These are phyloP conservation scores for Entelexis paramagnoliae DNA, from an alignment of 1,139 yeast genomes.

Conservation along the genomic window DNA sequence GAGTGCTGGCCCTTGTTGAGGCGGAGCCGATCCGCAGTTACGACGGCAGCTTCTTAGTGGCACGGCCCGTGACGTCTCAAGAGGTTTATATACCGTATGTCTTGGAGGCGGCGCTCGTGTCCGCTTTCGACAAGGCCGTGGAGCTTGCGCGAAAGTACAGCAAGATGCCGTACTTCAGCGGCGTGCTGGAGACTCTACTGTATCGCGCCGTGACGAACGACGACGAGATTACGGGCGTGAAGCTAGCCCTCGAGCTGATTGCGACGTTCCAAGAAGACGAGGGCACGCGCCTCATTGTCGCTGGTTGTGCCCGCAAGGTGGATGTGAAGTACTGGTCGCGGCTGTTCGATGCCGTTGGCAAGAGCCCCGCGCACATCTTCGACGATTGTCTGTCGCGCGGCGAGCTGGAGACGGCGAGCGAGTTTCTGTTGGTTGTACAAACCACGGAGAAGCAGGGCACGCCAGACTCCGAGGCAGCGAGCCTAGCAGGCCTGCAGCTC, in stretches of 20 bases:
- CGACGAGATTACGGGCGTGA: conserved; percentile 9
- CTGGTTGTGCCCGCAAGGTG: conserved; percentile 54
- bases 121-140: conserved; percentile 26
- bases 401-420: conserved; percentile 36
- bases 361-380: conserved; percentile 33
- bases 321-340: conserved; percentile 53
- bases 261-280: conserved; percentile 25
- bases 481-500: conserved; percentile 13
- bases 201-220: conserved; percentile 29
- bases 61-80: conserved; percentile 31
- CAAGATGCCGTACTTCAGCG: conserved; percentile 39
- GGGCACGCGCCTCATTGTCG: conserved; percentile 37
- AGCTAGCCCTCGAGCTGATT: conserved; percentile 9
- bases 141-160: conserved; percentile 34
- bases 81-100: conserved; percentile 33
- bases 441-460: conserved; percentile 23
- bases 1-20: conserved; percentile 35
- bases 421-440: conserved; percentile 35
- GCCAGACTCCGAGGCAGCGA: conserved; percentile 21
- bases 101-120: conserved; percentile 29
- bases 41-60: conserved; percentile 31
- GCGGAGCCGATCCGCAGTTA: conserved; percentile 32
- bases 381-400: conserved; percentile 32
- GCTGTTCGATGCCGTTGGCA: conserved; percentile 39
- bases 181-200: conserved; percentile 40